Percentiles rank a stretch among this genome's conserved stretches.
These are phyloP conservation scores for Neofusicoccum parvum DNA, from an alignment of 2,329 filamentous ascomycete genomes.

Conservation along the genomic window DNA sequence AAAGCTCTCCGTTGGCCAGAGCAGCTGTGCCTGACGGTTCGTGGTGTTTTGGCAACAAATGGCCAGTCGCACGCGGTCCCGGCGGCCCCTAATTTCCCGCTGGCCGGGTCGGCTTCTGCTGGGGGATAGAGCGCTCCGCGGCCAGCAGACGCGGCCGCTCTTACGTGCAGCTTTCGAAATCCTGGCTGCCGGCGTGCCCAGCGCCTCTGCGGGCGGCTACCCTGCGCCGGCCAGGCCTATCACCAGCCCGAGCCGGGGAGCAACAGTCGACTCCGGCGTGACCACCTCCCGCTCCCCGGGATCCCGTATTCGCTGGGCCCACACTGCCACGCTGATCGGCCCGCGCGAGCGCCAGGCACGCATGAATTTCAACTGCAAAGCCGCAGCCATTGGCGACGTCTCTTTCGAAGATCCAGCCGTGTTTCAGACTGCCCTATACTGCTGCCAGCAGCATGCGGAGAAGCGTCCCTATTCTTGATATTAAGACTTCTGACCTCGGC, in stretches of 20 bases:
- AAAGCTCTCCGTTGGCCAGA: background rate
- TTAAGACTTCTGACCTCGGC: background rate
- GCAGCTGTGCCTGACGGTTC: background rate
- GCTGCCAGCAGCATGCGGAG: background rate
- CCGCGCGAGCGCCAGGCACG: background rate
- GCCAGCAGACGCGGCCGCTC: background rate
- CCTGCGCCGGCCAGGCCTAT: background rate
- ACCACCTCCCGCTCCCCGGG: background rate
- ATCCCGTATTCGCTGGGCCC: background rate
- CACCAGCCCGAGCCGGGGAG: background rate
- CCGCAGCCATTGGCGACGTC: background rate
- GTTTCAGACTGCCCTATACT: background rate
- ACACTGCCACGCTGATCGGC: slow-evolving; percentile 2
- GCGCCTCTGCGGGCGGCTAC: background rate
- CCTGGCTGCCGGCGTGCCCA: background rate
- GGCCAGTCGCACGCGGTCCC: background rate
- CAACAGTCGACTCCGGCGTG: background rate
- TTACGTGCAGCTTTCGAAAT: background rate
- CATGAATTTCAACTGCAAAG: background rate
- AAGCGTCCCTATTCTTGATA: background rate
- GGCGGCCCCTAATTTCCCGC: background rate
- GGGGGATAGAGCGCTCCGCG: background rate
- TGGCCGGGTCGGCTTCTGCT: background rate
- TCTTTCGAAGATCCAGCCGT: background rate
- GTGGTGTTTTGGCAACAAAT: background rate